Evolutionary conservation across 371 early-diverging fungal genomes (phyloP), one percentile per base, ranked within the genome.

Genomic region (Lichtheimia hyalospora): DNA sequence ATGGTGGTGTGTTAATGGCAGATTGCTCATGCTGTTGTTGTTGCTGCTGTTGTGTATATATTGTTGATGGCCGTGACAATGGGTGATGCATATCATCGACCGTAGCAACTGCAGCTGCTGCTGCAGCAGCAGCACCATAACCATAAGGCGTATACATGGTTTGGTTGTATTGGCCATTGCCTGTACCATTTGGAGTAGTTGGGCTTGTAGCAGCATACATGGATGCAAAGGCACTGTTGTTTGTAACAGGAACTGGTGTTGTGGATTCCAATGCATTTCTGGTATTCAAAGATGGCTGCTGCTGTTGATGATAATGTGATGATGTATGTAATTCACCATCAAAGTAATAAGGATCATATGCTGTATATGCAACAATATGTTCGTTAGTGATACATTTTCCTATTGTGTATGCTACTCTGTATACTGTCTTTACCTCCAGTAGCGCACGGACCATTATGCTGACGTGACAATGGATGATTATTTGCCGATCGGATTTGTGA

Each of bases 361-460:
- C 34, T 34, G 10, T 8, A 34, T 34, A 15, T 24, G 53, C 21
- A 53, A 46, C 3, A 16, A 18, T 5, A 46, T 15, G 13, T 39
- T 39, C n/a, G n/a, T 53, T 28, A 53, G 34, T 34, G 53, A 24
- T 53, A 34, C 34, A 34, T 34, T 15, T 53, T 53, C 27, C 16
- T 20, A 15, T 16, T 25, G 25, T 34, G 34, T 42, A 49, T 14
- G n/a, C n/a, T n/a, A n/a, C n/a, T n/a, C n/a, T n/a, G n/a, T 18
- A 4, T 12, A 23, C 25, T 25, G 39, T 42, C 10, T 27, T n/a
- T 54, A 60, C 52, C 60, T 53, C 48, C 50, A 14, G 40, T 34
- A 34, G 34, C 34, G 62, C 56, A 62, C 48, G 62, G 62, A 21
- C 62, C 62, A 49, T 56, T 62, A 25, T 56, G 55, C 13, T 39